Percentiles rank a stretch among this genome's conserved stretches.
phyloP scores from a whole-genome alignment of 225 moss, liverwort and hornwort species.

The Marchantia polymorpha region DNA sequence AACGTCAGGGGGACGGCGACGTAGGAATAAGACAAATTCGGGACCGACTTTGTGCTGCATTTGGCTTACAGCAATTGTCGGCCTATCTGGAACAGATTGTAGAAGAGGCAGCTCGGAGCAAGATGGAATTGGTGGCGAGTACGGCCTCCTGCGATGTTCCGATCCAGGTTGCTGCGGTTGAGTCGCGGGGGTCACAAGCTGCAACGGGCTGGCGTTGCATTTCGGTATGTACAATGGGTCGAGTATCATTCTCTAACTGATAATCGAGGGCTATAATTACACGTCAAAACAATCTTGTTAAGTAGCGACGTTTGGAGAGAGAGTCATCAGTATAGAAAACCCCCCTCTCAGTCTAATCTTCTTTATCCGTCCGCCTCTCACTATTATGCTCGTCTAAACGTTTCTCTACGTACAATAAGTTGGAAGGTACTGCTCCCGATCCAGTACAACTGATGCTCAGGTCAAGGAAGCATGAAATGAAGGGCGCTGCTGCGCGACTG shows the following conservation, averaged over 20 bases:
- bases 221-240: not conserved
- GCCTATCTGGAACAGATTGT: too few relatives aligned
- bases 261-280: slow-evolving; percentile 19
- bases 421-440: not conserved
- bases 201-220: not conserved
- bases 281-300: slow-evolving; percentile 10
- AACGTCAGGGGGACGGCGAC: too few relatives aligned
- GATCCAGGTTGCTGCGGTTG: too few relatives aligned
- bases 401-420: slow-evolving; percentile 1
- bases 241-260: slow-evolving; percentile 13
- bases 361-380: not conserved
- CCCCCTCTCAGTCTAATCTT: slow-evolving; percentile 19
- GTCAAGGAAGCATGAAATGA: not conserved
- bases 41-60: too few relatives aligned
- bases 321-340: slow-evolving; percentile 15
- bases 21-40: too few relatives aligned
- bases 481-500: not conserved
- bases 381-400: not conserved
- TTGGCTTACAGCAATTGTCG: too few relatives aligned
- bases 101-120: too few relatives aligned
- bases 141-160: too few relatives aligned
- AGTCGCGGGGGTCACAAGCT: not conserved
- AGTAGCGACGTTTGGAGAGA: slow-evolving; percentile 12
- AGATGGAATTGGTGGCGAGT: too few relatives aligned
- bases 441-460: not conserved